Percentiles rank a stretch among this genome's conserved stretches.
Conservation (phyloP, 306 rosid genomes). For the Cotoneaster glaucophyllus region DNA sequence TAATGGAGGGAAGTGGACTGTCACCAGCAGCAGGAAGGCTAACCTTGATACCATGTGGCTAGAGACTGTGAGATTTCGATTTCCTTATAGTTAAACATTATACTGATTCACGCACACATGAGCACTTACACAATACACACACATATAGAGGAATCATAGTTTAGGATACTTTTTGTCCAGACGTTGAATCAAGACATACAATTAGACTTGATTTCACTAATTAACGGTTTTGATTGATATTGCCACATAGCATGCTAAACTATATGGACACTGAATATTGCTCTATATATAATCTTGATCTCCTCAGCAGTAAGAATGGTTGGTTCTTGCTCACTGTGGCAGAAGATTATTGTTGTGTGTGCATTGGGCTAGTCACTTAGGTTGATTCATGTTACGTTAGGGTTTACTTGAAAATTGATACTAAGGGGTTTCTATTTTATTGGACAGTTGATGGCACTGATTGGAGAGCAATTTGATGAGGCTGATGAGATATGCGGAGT, state of each 20-base stretch:
- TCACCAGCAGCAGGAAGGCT: constrained; percentile 44
- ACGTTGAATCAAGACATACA: not conserved
- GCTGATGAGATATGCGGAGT: constrained; percentile 89
- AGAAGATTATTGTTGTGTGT: not conserved
- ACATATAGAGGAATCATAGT: not conserved
- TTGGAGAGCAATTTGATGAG: constrained; percentile 94
- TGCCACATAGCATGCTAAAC: not conserved
- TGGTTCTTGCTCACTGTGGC: not conserved
- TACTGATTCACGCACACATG: not conserved
- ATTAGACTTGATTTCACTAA: not conserved
- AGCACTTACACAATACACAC: not conserved
- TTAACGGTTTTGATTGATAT: not conserved
- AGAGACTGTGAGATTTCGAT: constrained; percentile 60
- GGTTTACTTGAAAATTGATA: not conserved
- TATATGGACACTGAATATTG: not conserved
- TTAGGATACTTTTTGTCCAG: not conserved
- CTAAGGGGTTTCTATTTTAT: not conserved
- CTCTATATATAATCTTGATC: not conserved
- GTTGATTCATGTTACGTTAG: not conserved
- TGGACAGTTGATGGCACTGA: constrained; percentile 83
- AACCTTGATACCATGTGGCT: constrained; percentile 87
- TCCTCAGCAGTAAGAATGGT: not conserved
- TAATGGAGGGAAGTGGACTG: constrained; percentile 92
- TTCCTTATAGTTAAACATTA: not conserved
- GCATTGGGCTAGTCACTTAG: not conserved